Percentiles rank a stretch among this genome's conserved stretches.
phyloP scores from a whole-genome alignment of 208 protist genomes.

The Leishmania lainsoni region DNA sequence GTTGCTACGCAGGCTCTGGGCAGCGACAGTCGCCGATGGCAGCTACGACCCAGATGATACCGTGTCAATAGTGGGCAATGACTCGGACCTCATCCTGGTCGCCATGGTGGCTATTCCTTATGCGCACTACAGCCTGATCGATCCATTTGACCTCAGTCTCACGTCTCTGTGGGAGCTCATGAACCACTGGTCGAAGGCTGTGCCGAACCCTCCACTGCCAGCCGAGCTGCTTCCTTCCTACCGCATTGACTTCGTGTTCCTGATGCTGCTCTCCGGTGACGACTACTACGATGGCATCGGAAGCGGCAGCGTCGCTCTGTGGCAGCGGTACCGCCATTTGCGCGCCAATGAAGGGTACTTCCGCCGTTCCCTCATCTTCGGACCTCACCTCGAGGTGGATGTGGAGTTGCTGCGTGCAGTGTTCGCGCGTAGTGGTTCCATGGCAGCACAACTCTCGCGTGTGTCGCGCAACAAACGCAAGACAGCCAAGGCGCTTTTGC shows the following conservation, averaged over 20 bases:
- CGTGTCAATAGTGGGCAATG: slow-evolving; percentile 74
- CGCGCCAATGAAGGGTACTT: slow-evolving; percentile 71
- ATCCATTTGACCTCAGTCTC: slow-evolving; percentile 52
- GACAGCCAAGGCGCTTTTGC: slow-evolving; percentile 35
- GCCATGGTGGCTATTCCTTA: slow-evolving; percentile 71
- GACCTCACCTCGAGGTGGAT: slow-evolving; percentile 50
- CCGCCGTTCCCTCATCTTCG: slow-evolving; percentile 46
- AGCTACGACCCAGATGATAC: slow-evolving; percentile 61
- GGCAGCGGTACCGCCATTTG: slow-evolving; percentile 74
- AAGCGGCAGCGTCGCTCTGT: slow-evolving; percentile 42
- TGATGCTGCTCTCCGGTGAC: slow-evolving; percentile 74
- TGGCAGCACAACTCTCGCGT: slow-evolving; percentile 5
- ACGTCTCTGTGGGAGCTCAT: slow-evolving; percentile 65
- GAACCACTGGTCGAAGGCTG: slow-evolving; percentile 56
- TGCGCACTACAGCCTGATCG: slow-evolving; percentile 50
- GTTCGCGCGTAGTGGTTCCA: slow-evolving; percentile 18
- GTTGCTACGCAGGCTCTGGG: slow-evolving; percentile 50
- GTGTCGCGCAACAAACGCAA: slow-evolving; percentile 51
- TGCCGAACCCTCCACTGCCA: slow-evolving; percentile 51
- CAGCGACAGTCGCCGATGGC: slow-evolving; percentile 22
- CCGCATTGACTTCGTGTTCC: slow-evolving; percentile 84
- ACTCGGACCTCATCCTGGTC: slow-evolving; percentile 83
- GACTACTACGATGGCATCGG: slow-evolving; percentile 85
- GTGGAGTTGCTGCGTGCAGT: slow-evolving; percentile 66
- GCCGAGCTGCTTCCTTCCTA: slow-evolving; percentile 65